Evolutionary conservation across 345 rosid species (phyloP), one percentile per base, ranked within the genome.

Genomic region (Eucalyptus decipiens): DNA sequence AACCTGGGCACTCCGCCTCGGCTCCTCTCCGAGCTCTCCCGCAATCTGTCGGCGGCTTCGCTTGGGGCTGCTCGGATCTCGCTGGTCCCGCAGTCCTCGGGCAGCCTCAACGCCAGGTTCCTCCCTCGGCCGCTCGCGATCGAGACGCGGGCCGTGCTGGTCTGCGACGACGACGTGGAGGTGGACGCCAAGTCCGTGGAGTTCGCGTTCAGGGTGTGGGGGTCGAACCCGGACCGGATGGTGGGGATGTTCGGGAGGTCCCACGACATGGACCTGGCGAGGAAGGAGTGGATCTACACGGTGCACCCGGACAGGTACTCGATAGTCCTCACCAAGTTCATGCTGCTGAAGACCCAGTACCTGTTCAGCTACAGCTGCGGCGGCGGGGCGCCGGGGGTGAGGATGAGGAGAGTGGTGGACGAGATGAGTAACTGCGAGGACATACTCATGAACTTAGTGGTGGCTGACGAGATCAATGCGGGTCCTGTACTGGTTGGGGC

Each of bases 241-340:
- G 87, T 90, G 54, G 91, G 91, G 50, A 65, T 90, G 56, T 90
- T 90, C 34, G 89, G 67, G 47, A 86, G 91, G 76, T 90, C 91
- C 54, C 91, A 90, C 86, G 91, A 90, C 56, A 50, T 90, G 11
- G 91, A 90, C 50, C 86, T 90, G 42, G 56, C 56, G 23, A 72
- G 86, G 76, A 88, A 86, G 86, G 90, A 90, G 88, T 90, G 91
- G 91, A 88, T 90, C 86, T 90, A 90, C 88, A 90, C 91, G 80
- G 89, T 90, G 45, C 91, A 88, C 80, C 89, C 88, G 28, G 89
- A 88, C 48, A 85, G 76, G 56, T 90, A 90, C 58, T 90, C 91
- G 8, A 90, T 90, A 28, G 88, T 90, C 72, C 91, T 90, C 48
- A 88, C 91, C 23, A 90, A 88, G 88, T 65, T 90, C 88, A 90